Evolutionary conservation across 23 red algal species (phyloP), one percentile per base, ranked within the genome.

Genomic region (Gracilaria gracilis): DNA sequence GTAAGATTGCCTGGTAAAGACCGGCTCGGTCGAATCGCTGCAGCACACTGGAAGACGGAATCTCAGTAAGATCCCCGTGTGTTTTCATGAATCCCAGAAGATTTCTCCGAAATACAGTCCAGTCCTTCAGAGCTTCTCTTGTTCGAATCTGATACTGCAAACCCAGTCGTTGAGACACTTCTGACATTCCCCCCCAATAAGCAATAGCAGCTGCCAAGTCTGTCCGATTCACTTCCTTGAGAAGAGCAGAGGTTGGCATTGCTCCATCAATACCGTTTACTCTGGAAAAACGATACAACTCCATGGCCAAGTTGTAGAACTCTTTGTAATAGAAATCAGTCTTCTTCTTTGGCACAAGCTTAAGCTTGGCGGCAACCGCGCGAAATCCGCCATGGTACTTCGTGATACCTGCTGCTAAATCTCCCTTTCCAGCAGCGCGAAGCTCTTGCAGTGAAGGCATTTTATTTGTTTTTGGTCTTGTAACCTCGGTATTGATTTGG

Each of bases 351-450:
- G 59, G 33, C 25, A 53, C 39, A 21, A 84, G 70, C 28, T 69
- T 79, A 14, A 93, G 19, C 51, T 61, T 67, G 35, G 53, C 25
- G 17, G 76, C 78, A 21, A 84, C 89, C 9, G 62, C 89, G 23
- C 69, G 67, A 59, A 93, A 55, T 2, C 89, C 89, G 31, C 89
- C 89, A 76, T 93, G 89, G 35, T 53, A 89, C 27, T 84, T 61
- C 12, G 44, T n/a, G 11, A 93, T 93, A n/a, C 76, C 89, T 21
- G 71, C 53, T 42, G 80, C 89, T n/a, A 93, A 48, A 46, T 93
- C 89, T 16, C 40, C 66, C 44, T 79, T 69, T 27, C 89, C 89
- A 40, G 89, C 89, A 17, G 54, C 78, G 6, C 79, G 59, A 61
- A 93, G 48, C 59, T 71, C 76, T 33, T 24, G 65, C 29, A 83